These are phyloP conservation scores for Tylopilus vinaceipallidus DNA, from an alignment of 768 basidiomycete species.

Conservation along the genomic window DNA sequence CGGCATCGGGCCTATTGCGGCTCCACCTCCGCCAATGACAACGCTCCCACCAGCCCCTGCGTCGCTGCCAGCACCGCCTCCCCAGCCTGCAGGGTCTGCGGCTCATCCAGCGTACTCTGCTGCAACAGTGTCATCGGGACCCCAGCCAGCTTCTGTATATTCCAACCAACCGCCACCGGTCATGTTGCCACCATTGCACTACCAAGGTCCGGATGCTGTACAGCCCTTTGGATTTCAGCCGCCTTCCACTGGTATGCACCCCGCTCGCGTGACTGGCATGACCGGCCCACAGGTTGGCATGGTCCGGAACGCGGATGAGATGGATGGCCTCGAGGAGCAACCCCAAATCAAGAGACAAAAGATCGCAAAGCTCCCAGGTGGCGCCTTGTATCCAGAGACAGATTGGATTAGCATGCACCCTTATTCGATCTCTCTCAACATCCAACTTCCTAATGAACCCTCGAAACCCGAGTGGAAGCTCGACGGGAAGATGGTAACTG, in stretches of 20 bases:
- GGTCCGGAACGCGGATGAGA: constrained; percentile 78
- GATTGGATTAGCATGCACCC: constrained; percentile 94
- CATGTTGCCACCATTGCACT: constrained; percentile 83
- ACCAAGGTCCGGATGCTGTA: constrained; percentile 72
- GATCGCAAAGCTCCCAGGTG: constrained; percentile 82
- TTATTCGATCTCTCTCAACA: constrained; percentile 80
- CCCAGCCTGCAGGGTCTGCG: constrained; percentile 40
- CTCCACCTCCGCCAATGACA: constrained; percentile 59
- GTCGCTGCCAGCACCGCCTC: constrained; percentile 70
- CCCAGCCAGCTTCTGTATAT: constrained; percentile 81
- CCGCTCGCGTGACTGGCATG: constrained; percentile 61
- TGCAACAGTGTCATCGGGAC: constrained; percentile 87
- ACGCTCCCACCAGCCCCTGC: constrained; percentile 66
- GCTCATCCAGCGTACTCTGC: constrained; percentile 63
- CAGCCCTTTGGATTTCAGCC: constrained; percentile 82
- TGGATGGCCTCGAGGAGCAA: constrained; percentile 68
- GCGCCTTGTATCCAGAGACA: constrained; percentile 78
- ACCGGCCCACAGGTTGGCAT: constrained; percentile 64
- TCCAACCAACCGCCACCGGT: constrained; percentile 59
- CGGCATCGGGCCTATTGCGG: constrained; percentile 81
- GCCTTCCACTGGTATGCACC: constrained; percentile 66
- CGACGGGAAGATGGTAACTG: constrained; percentile 71
- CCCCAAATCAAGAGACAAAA: constrained; percentile 87
- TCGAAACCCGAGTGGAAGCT: constrained; percentile 93
- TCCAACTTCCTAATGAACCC: constrained; percentile 81